A percentile compares a stretch with the other conserved stretches of the same genome.
phyloP scores from a whole-genome alignment of 805 yeast species.

The Candida ascalaphidarum region DNA sequence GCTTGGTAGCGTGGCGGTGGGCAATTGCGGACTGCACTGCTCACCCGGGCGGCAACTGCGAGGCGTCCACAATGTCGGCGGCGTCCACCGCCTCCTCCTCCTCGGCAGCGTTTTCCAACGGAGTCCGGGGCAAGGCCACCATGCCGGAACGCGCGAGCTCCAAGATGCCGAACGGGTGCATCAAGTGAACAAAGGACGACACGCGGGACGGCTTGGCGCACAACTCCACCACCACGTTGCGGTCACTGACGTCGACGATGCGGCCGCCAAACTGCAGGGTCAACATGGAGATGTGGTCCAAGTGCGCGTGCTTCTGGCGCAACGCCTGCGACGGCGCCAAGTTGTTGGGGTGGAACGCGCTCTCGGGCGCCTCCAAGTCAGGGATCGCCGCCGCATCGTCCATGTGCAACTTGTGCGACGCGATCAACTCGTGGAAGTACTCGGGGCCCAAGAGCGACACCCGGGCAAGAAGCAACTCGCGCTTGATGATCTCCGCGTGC shows the following conservation, averaged over 20 bases:
- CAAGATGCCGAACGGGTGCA: constrained; percentile 93
- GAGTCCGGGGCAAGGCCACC: constrained; percentile 98
- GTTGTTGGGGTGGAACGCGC: constrained; percentile 78
- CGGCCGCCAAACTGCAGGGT: constrained; percentile 88
- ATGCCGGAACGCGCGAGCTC: constrained; percentile 97
- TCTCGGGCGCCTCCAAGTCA: constrained; percentile 34
- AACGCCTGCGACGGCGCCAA: constrained; percentile 85
- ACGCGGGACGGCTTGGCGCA: constrained; percentile 90
- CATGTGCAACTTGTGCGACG: constrained; percentile 59
- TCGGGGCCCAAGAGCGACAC: constrained; percentile 95
- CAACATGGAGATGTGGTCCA: constrained; percentile 73
- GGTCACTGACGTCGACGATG: constrained; percentile 84
- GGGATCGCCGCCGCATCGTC: constrained; percentile 32
- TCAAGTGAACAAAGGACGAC: constrained; percentile 74
- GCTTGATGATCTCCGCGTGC: constrained; percentile 77
- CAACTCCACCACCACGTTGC: constrained; percentile 90
- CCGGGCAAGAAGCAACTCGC: constrained; percentile 88
- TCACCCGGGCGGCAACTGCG: constrained; percentile 97
- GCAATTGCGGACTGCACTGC: too few relatives aligned
- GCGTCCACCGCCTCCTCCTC: constrained; percentile 45
- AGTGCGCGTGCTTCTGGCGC: constrained; percentile 87
- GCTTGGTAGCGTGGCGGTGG: too few relatives aligned
- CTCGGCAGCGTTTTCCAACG: constrained; percentile 46
- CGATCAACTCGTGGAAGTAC: constrained; percentile 88
- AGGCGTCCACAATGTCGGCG: constrained; percentile 70